Evolutionary conservation across 1,139 yeast species (phyloP), one percentile per base, ranked within the genome.

Genomic region (Geotrichum australiense): DNA sequence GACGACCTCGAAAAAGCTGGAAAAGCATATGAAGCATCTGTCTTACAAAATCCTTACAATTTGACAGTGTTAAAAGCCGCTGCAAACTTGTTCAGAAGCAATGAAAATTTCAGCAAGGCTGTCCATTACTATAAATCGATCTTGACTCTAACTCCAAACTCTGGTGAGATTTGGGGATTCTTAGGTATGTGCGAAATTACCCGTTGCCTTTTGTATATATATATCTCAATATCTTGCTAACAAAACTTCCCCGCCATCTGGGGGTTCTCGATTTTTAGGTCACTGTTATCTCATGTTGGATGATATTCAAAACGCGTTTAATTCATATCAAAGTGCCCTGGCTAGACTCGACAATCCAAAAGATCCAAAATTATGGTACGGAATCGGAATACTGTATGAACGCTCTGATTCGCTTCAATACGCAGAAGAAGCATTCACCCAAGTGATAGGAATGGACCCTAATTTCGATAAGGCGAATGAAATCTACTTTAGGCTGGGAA

Each of bases 361-460:
- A 54, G 96, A 89, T 39, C 97, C 98, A 42, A 87, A 87, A 61
- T 73, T 89, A 54, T 91, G 98, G 97, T 96, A 91, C 62, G 98
- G 98, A 0, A 91, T 91, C 53, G 98, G 98, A 30, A 91, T 91
- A 48, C 70, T 91, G 48, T 91, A 91, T 62, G 98, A 91, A 62
- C 73, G 98, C 41, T 91, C 91, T 61, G 98, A 97, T 12, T 84
- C 95, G 7, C 69, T 89, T 53, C 97, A 89, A 63, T 91, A 89
- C 56, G 98, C 98, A 3, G 97, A 91, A 62, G 98, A 91, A 62
- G 97, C 98, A 4, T 89, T 91, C 66, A 94, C 93, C 28, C 78
- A 95, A 54, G 98, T 91, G 11, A 70, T 91, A 62, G 96, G 89
- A 59, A 76, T 91, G 69, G 97, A 91, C 63, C 95, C 96, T 34